Evolutionary conservation across 306 rosid genomes (phyloP).

Genomic region (Casuarina cunninghamiana): DNA sequence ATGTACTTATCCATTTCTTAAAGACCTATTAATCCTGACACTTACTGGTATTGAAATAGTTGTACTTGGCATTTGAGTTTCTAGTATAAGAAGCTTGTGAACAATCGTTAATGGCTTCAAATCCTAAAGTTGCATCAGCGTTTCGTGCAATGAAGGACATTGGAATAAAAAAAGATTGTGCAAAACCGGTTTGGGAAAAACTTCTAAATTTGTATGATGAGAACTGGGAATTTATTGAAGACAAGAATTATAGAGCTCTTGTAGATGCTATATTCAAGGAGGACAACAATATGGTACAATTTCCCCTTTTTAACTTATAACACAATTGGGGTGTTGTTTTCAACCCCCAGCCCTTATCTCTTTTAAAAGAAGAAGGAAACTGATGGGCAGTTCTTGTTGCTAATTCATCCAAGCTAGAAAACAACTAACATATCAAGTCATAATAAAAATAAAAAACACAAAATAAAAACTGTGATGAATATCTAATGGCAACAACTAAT

Average conservation of each 20-base stretch:
- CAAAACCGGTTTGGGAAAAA: slow-evolving; percentile 71
- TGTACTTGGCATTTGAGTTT: slow-evolving; percentile 26
- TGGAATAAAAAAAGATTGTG: slow-evolving; percentile 62
- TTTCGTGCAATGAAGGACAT: slow-evolving; percentile 68
- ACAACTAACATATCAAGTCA: no score
- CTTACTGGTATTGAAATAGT: slow-evolving; percentile 15
- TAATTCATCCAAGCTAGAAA: no score
- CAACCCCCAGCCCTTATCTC: no score
- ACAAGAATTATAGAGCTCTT: slow-evolving; percentile 79
- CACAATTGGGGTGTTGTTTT: slow-evolving; percentile 17
- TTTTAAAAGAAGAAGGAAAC: no score
- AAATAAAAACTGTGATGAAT: no score
- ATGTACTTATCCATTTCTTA: not conserved
- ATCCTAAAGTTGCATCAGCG: slow-evolving; percentile 60
- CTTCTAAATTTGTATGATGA: slow-evolving; percentile 72
- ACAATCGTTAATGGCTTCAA: slow-evolving; percentile 60
- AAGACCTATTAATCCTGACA: not conserved
- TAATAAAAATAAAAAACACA: no score
- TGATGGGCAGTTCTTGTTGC: no score
- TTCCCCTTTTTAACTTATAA: slow-evolving; percentile 4
- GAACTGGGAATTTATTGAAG: slow-evolving; percentile 88
- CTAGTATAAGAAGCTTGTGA: slow-evolving; percentile 25
- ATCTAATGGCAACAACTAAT: no score
- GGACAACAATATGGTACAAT: slow-evolving; percentile 59
- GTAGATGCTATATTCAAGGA: slow-evolving; percentile 85